These are phyloP conservation scores for Discostella stelligeroides DNA, from an alignment of 108 stramenopile genomes.

Conservation along the genomic window DNA sequence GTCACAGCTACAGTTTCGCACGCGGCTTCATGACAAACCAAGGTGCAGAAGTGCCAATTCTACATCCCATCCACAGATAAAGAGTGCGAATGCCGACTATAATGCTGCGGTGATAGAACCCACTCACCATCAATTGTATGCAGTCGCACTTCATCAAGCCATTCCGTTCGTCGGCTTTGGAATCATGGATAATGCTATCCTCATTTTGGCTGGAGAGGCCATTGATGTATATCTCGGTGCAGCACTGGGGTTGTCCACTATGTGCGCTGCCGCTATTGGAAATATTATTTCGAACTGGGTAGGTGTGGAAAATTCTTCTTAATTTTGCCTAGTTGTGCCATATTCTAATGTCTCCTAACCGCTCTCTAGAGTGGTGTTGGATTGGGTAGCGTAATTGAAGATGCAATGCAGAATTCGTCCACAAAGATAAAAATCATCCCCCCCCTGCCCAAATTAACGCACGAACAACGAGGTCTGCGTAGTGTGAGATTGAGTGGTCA, in stretches of 20 bases:
- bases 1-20: too few species aligned
- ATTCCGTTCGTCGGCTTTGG: constrained; percentile 94
- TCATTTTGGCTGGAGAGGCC: constrained; percentile 94
- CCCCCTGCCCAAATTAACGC: constrained; percentile 66
- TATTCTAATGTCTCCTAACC: background rate
- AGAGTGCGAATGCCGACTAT: too few species aligned
- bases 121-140: constrained; percentile 49
- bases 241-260: constrained; percentile 89
- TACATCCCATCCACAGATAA: too few species aligned
- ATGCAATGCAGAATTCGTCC: constrained; percentile 41
- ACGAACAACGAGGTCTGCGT: constrained; percentile 79
- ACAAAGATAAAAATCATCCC: constrained; percentile 30
- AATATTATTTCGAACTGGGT: background rate
- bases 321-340: too few species aligned
- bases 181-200: constrained; percentile 95
- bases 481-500: constrained; percentile 72
- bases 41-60: too few species aligned
- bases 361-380: constrained; percentile 10
- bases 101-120: constrained; percentile 52
- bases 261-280: constrained; percentile 91
- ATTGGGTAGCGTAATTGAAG: constrained; percentile 89
- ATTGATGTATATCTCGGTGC: constrained; percentile 94
- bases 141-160: constrained; percentile 64
- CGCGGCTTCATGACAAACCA: too few species aligned
- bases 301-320: too few species aligned